Evolutionary conservation across 768 basidiomycete genomes (phyloP).

Genomic region (Trametes meyenii): DNA sequence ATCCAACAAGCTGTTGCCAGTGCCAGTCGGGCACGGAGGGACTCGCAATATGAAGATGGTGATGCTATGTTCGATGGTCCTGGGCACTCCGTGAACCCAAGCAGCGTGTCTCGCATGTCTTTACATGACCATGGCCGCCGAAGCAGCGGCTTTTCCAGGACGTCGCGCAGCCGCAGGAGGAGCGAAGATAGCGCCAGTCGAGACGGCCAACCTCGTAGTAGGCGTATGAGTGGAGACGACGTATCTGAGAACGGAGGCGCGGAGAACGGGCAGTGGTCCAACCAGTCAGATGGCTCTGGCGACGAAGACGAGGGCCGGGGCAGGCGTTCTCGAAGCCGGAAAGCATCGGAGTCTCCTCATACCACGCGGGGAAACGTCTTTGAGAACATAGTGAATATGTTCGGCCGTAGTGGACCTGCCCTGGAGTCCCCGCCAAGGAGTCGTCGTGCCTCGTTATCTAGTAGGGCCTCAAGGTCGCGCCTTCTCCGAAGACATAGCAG

Average conservation of each 20-base stretch:
- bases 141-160: constrained; percentile 58
- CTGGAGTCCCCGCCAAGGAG: constrained; percentile 41
- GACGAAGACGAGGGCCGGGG: constrained; percentile 34
- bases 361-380: constrained; percentile 50
- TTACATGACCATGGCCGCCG: constrained; percentile 53
- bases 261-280: not conserved
- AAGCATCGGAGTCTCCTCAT: constrained; percentile 25
- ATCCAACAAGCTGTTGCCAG: constrained; percentile 64
- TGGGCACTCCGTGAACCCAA: constrained; percentile 64
- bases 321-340: constrained; percentile 18
- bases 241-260: not conserved
- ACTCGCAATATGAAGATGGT: constrained; percentile 69
- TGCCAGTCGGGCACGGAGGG: constrained; percentile 55
- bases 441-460: constrained; percentile 60
- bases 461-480: constrained; percentile 50
- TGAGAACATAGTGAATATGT: constrained; percentile 69
- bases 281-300: constrained; percentile 32
- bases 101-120: constrained; percentile 81
- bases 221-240: constrained; percentile 28
- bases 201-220: constrained; percentile 12
- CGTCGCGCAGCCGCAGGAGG: constrained; percentile 56
- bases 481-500: constrained; percentile 52
- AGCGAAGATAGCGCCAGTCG: constrained; percentile 31
- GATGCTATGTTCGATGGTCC: constrained; percentile 80
- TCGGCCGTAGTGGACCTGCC: constrained; percentile 49